phyloP scores from a whole-genome alignment of 306 rosid species.

The Potentilla sterilis region DNA sequence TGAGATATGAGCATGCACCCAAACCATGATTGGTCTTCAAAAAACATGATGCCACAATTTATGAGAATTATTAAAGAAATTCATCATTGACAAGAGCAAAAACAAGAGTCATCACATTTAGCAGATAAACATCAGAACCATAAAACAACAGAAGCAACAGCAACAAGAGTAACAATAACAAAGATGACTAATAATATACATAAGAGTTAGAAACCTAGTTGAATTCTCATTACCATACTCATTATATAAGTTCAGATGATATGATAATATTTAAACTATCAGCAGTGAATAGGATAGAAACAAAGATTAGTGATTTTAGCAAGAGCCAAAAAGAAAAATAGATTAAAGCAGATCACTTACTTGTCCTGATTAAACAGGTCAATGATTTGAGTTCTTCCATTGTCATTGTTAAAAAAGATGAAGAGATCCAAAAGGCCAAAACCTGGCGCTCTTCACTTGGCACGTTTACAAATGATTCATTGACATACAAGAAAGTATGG shows the following conservation, averaged over 20 bases:
- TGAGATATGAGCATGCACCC: neutral
- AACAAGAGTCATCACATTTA: neutral
- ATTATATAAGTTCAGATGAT: neutral
- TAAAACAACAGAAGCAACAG: neutral
- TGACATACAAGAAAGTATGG: neutral
- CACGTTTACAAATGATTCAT: neutral
- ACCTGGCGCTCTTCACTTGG: neutral
- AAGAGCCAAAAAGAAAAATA: neutral
- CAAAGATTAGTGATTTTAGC: neutral
- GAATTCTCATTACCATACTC: neutral
- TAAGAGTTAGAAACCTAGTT: neutral
- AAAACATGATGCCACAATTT: neutral
- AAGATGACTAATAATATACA: neutral
- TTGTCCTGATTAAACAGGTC: constrained; percentile 91
- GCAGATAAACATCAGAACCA: neutral
- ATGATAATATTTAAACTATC: no score
- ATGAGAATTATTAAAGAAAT: neutral
- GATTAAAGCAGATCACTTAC: constrained; percentile 42
- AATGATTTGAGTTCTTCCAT: constrained; percentile 92
- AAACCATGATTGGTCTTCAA: neutral
- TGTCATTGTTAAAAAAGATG: constrained; percentile 91
- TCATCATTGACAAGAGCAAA: neutral
- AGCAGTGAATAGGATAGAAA: neutral
- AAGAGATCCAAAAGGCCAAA: constrained; percentile 65
- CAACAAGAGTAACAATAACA: neutral